Percentiles rank a stretch among this genome's conserved stretches.
These are phyloP conservation scores for Phytophthora sojae DNA, from an alignment of 352 stramenopile genomes.

Conservation along the genomic window DNA sequence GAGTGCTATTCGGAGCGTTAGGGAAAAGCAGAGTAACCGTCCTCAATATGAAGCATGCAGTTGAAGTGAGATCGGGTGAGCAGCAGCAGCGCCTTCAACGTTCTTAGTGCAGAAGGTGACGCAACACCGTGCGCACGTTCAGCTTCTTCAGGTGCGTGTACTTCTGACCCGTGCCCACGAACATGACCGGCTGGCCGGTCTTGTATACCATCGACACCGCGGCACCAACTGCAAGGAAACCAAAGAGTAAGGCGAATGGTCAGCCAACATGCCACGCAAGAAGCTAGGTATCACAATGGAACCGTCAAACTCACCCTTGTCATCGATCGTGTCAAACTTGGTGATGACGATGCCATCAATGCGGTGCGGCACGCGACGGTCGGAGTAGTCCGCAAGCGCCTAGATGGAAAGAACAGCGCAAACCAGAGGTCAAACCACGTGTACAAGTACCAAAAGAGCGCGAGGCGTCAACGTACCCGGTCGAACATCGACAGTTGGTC, in stretches of 20 bases:
- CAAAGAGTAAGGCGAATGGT: constrained; percentile 3
- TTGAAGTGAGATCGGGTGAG: constrained; percentile 13
- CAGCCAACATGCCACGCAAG: background rate
- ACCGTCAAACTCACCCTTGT: constrained; percentile 89
- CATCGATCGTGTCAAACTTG: constrained; percentile 99
- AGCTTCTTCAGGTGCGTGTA: constrained; percentile 99
- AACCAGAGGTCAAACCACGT: constrained; percentile 13
- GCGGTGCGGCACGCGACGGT: constrained; percentile 86
- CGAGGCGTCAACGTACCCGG: constrained; percentile 52
- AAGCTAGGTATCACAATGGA: background rate
- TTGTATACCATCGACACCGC: constrained; percentile 99
- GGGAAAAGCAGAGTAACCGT: constrained; percentile 24
- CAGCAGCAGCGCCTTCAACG: constrained; percentile 2
- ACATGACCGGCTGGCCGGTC: constrained; percentile 98
- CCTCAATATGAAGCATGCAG: constrained; percentile 27
- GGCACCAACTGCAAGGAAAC: constrained; percentile 92
- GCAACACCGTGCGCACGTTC: constrained; percentile 96
- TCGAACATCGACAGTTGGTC: constrained; percentile 98
- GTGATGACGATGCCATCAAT: constrained; percentile 99
- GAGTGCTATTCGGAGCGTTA: constrained; percentile 36
- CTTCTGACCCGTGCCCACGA: constrained; percentile 99
- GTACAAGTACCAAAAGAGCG: background rate
- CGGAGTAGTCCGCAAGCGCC: constrained; percentile 91
- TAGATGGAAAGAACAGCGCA: constrained; percentile 27
- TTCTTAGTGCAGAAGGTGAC: constrained; percentile 93